These are phyloP conservation scores for Beauveria medogensis DNA, from an alignment of 2,329 filamentous ascomycete genomes.

Conservation along the genomic window DNA sequence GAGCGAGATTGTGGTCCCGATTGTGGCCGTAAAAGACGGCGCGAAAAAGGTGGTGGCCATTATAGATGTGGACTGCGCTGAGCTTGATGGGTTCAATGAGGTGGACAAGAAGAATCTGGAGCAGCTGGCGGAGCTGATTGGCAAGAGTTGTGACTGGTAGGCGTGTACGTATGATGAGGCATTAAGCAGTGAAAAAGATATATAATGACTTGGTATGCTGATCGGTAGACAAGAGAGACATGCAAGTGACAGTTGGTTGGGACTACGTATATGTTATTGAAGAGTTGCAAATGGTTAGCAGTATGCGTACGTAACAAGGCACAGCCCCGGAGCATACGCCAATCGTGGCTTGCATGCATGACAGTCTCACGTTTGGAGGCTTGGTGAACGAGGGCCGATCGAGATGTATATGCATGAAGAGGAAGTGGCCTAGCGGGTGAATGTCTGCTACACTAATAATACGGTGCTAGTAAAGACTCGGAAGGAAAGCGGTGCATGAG, in stretches of 20 bases:
- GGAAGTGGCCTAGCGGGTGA: background rate
- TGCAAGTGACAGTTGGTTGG: background rate
- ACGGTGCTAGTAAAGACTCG: background rate
- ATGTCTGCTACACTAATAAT: background rate
- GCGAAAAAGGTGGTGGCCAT: conserved; percentile 55
- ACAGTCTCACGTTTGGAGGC: background rate
- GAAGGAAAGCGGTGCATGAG: background rate
- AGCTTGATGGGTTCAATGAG: conserved; percentile 57
- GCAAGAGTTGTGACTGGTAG: conserved; percentile 58
- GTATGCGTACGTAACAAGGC: background rate
- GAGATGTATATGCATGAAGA: background rate
- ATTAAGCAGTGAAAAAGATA: background rate
- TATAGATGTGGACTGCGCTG: conserved; percentile 72
- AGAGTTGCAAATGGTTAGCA: background rate
- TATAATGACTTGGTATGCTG: background rate
- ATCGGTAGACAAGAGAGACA: background rate
- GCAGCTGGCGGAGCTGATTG: conserved; percentile 53
- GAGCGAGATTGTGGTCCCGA: conserved; percentile 77
- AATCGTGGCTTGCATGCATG: background rate
- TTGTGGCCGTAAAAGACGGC: conserved; percentile 35
- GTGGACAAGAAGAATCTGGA: conserved; percentile 60
- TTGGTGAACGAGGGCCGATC: background rate
- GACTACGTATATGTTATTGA: background rate
- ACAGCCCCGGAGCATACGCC: background rate
- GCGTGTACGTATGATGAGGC: background rate